phyloP scores from a whole-genome alignment of 208 protist genomes.

The Leishmania gerbilli region DNA sequence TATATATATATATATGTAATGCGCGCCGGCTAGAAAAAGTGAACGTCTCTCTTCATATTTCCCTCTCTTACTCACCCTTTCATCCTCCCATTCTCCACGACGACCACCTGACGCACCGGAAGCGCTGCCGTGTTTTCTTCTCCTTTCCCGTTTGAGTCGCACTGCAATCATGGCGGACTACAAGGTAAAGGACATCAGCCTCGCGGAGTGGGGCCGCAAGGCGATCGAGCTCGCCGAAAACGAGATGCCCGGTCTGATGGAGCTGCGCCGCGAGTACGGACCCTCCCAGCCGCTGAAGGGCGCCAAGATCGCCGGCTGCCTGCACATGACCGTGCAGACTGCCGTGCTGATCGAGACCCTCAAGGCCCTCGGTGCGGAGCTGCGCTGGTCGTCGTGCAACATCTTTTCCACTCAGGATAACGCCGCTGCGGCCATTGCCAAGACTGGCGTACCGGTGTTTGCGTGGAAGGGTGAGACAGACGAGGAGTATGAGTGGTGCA shows the following conservation, averaged over 20 bases:
- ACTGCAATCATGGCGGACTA: constrained; percentile 84
- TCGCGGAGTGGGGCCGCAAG: constrained; percentile 98
- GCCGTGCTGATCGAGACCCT: constrained; percentile 99
- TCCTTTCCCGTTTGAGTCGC: not conserved
- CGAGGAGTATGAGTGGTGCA: constrained; percentile 99
- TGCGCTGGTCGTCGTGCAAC: constrained; percentile 98
- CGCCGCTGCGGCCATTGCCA: constrained; percentile 87
- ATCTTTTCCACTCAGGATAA: constrained; percentile 99
- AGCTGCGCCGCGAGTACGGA: constrained; percentile 92
- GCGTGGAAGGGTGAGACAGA: constrained; percentile 99
- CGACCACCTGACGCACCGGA: not conserved
- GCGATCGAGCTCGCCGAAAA: constrained; percentile 98
- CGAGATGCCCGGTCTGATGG: constrained; percentile 99
- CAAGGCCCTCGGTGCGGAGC: constrained; percentile 96
- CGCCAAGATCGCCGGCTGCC: constrained; percentile 97
- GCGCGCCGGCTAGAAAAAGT: not conserved
- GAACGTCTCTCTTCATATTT: not conserved
- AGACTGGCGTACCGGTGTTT: constrained; percentile 96
- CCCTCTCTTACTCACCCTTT: not conserved
- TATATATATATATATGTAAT: not conserved
- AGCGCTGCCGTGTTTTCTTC: not conserved
- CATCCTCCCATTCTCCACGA: not conserved
- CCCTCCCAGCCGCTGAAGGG: constrained; percentile 95
- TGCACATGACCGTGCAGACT: constrained; percentile 99
- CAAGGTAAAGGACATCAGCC: constrained; percentile 97